Base-by-base conservation (phyloP, 495 filamentous ascomycete species). In the Penicillium herquei region DNA sequence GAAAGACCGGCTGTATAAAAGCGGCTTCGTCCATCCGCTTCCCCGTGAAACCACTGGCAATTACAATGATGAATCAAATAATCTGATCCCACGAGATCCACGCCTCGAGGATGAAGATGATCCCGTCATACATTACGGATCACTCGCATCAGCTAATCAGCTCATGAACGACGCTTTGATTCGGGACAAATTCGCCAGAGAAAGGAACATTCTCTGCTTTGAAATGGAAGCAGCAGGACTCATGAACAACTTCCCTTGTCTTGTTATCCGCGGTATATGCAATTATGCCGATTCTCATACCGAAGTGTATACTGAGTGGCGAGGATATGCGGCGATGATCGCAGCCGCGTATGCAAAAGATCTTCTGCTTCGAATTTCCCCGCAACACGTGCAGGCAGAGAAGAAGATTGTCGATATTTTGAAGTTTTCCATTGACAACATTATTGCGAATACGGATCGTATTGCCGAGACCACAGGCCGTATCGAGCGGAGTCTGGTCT, bases 211-310 rank as follows among this genome's bases (percentile, higher is more conserved):
- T 17, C 11, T 50, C 3, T 50, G 47, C 12, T 39, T 50, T 39
- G 73, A 75, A 41, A 74, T 75, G 70, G 73, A 73, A 54, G 74
- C 69, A 10, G 2, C 72, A 11, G 74, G 74, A 0, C 30, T 76
- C 32, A 72, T 67, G 65, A 55, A 70, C 42, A 39, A 62, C n/a
- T 67, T 72, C 35, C 67, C 55, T 17, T 73, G 68, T 52, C 54
- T 73, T 35, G 68, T 73, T 9, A 68, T 76, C 7, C 59, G 68
- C 52, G 72, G 72, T 0, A 66, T 74, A 14, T 70, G 66, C 41
- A 68, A 76, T 50, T 76, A 75, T 48, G 54, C 68, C 1, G 73
- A 76, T 52, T 66, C 60, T 32, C 68, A 70, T 40, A 77, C 72
- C 56, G 71, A 72, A 39, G n/a, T n/a, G n/a, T n/a, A n/a, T n/a